Evolutionary conservation across 2,329 filamentous ascomycete species (phyloP).

Genomic region (Malbranchea zuffiana): DNA sequence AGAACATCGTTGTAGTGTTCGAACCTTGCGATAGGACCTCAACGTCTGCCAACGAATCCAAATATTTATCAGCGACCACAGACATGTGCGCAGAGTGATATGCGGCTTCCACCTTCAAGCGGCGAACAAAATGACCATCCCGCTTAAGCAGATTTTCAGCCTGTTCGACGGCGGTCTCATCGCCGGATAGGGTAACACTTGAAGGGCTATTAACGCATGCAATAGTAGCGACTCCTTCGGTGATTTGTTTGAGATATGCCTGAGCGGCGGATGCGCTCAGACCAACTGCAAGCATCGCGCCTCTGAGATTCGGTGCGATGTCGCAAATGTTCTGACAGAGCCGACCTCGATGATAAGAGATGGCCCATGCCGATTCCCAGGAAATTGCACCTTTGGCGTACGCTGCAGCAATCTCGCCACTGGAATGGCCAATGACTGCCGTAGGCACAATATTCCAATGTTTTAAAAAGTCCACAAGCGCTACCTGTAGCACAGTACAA

Average conservation of each 20-base stretch:
- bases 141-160: conserved; percentile 24
- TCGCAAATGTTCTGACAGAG: conserved; percentile 5
- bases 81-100: conserved; percentile 23
- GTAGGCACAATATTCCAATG: conserved; percentile 19
- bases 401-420: conserved; percentile 26
- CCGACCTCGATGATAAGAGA: conserved; percentile 18
- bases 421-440: conserved; percentile 24
- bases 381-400: conserved; percentile 17
- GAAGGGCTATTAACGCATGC: conserved; percentile 20
- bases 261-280: conserved; percentile 6
- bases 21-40: background rate
- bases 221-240: conserved; percentile 10
- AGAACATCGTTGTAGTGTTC: conserved; percentile 2
- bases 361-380: conserved; percentile 13
- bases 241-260: conserved; percentile 5
- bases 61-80: conserved; percentile 14
- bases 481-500: conserved; percentile 25
- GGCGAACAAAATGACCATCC: conserved; percentile 16
- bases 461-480: conserved; percentile 21
- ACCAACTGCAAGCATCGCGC: conserved; percentile 15
- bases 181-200: conserved; percentile 22
- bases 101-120: conserved; percentile 24
- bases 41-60: conserved; percentile 7
- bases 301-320: conserved; percentile 3
- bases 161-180: conserved; percentile 20